Evolutionary conservation across 768 basidiomycete species (phyloP), one percentile per base, ranked within the genome.

Genomic region (Mycena olivaceomarginata): DNA sequence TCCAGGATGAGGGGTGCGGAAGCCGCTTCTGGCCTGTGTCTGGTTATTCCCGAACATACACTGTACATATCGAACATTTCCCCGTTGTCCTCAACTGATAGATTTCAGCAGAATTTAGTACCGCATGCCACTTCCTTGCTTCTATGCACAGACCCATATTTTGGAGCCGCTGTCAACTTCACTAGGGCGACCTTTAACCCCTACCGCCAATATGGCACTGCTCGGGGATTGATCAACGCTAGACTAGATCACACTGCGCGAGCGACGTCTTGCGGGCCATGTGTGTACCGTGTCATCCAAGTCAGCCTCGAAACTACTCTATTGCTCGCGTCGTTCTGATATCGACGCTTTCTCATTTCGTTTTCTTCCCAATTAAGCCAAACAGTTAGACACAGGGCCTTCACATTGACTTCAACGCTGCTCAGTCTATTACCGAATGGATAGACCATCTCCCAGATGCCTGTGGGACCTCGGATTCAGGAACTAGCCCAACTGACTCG

Each of bases 381-480:
- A 40, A 18, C 80, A 97, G 95, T 89, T 96, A n/a, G 91, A 92
- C 57, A 91, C 88, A 57, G 90, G 92, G 69, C 84, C 91, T 94
- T 80, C 85, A 83, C 16, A 77, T 89, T 25, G 85, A 84, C 45
- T 73, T 79, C 12, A 80, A 81, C 66, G 69, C 79, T 63, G 82
- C 80, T 66, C 78, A 84, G 71, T 76, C 82, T 78, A 74, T 80
- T 43, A 87, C 85, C 67, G 90, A 90, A 25, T 98, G 97, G 97
- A 78, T 97, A 20, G 83, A 90, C 37, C 92, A 94, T 78, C 89
- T 98, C 59, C 97, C 0, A 94, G 92, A 84, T 89, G 90, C 7
- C 87, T 99, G 5, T 99, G 98, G 98, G 97, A 99, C 83, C 84
- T 95, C 12, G 94, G 94, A 4, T 85, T 84, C 12, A 90, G 84